Base-by-base conservation (phyloP, 2,329 filamentous ascomycete species). In the Hypocrella siamensis region DNA sequence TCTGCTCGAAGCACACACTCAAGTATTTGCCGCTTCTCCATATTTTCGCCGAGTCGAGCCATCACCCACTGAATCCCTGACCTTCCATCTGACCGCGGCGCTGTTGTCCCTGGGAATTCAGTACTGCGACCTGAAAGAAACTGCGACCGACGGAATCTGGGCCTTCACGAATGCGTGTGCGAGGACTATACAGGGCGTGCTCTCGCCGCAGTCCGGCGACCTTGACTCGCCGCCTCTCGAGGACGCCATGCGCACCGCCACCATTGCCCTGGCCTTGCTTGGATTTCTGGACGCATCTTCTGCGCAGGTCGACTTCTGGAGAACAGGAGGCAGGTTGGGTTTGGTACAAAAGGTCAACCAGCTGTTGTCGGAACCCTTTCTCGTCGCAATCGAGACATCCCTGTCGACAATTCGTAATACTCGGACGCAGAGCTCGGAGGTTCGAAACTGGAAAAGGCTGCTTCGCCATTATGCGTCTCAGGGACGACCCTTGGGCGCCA, bases 381-480 rank as follows among this genome's bases (percentile, higher is more conserved):
- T 94, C 41, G 72, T 92, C 10, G 76, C 81, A 2, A 71, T 96
- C 24, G 90, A 96, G 56, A 84, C 83, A 0, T 81, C 85, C 7
- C 78, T 93, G 35, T 94, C 88, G 7, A 85, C 82, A 7, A 80
- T 96, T 40, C 79, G 88, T 34, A 93, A 92, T 53, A 70, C 78
- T 3, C 75, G 73, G 41, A 67, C 67, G 18, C 60, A 73, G 17
- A 75, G 81, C 39, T 65, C 67, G 30, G 59, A 69, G 18, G 61
- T 82, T 15, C 79, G 75, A 46, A 81, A 93, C 41, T 98, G 90
- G 90, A 92, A 81, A 56, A 75, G 78, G 40, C 84, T 83, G 53
- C 60, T 83, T 35, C 80, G 79, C 28, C 80, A 86, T 38, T 98
- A 96, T 56, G 75, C 82, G 18, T 70, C 75, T 12, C 67, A 73